Evolutionary conservation across 2,329 filamentous ascomycete genomes (phyloP).

Genomic region (Trichoderma atrobrunneum): DNA sequence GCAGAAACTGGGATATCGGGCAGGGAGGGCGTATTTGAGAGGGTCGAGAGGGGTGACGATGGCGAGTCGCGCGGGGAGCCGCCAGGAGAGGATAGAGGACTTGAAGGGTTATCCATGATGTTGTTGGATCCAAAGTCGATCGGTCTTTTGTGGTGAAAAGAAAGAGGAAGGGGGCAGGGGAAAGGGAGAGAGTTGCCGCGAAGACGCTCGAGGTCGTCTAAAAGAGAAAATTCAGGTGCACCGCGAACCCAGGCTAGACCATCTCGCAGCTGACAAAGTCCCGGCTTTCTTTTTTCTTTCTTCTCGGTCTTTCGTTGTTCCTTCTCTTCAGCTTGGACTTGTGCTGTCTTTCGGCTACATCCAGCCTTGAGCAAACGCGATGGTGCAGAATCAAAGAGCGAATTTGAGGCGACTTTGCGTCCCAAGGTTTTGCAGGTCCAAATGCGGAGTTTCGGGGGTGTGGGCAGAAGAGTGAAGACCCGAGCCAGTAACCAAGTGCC

Average conservation of each 20-base stretch:
- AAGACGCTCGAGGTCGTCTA: constrained; percentile 2
- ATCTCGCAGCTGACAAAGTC: constrained; percentile 4
- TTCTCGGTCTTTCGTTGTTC: neutral
- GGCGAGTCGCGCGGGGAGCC: constrained; percentile 38
- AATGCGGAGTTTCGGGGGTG: constrained; percentile 16
- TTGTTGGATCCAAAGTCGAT: neutral
- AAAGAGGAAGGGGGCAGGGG: neutral
- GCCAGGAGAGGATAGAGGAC: constrained; percentile 30
- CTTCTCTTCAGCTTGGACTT: neutral
- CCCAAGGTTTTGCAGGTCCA: constrained; percentile 14
- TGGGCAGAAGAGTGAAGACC: constrained; percentile 2
- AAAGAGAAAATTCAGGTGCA: constrained; percentile 10
- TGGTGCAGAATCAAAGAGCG: constrained; percentile 22
- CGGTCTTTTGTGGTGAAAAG: neutral
- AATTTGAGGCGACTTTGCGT: constrained; percentile 19
- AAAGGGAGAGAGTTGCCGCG: neutral
- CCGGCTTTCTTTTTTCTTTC: neutral
- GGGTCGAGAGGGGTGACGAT: constrained; percentile 54
- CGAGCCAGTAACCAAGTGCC: constrained; percentile 2
- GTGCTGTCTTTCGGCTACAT: neutral
- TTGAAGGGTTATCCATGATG: constrained; percentile 29
- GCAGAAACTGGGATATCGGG: constrained; percentile 44
- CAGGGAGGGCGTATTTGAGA: constrained; percentile 52
- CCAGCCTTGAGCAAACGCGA: constrained; percentile 15
- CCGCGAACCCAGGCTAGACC: constrained; percentile 12